Conservation (phyloP, 1,284 basidiomycete genomes). For the Microbotryum saponariae region DNA sequence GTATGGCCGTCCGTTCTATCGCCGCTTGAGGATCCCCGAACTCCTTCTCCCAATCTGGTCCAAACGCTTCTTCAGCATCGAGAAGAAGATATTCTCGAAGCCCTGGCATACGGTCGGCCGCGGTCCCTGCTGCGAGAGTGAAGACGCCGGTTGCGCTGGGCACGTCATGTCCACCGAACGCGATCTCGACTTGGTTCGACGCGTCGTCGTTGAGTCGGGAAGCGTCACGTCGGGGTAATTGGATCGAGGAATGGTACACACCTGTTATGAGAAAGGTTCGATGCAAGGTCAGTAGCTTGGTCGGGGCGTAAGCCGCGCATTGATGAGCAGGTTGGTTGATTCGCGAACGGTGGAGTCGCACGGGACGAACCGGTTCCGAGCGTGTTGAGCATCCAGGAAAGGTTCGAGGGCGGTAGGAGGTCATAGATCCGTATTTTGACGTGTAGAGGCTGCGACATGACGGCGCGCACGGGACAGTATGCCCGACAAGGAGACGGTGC, state of each 20-base stretch:
- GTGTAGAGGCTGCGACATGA: too few species aligned
- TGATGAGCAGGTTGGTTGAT: too few species aligned
- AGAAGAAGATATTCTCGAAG: slow-evolving; percentile 15
- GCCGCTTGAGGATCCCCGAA: background rate
- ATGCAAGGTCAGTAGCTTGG: slow-evolving; percentile 1
- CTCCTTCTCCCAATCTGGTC: slow-evolving; percentile 11
- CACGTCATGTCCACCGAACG: slow-evolving; percentile 27
- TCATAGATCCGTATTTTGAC: too few species aligned
- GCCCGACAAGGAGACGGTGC: too few species aligned
- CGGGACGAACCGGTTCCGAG: too few species aligned
- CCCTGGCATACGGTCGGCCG: slow-evolving; percentile 22
- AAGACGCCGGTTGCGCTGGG: slow-evolving; percentile 16
- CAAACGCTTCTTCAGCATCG: slow-evolving; percentile 17
- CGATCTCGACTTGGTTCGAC: slow-evolving; percentile 13
- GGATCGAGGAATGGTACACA: slow-evolving; percentile 25
- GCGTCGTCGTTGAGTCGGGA: slow-evolving; percentile 15
- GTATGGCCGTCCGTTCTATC: background rate
- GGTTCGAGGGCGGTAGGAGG: too few species aligned
- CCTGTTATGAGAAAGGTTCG: slow-evolving; percentile 11
- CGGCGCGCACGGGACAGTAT: too few species aligned
- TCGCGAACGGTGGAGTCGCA: too few species aligned
- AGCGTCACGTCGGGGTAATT: slow-evolving; percentile 16
- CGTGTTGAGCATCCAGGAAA: too few species aligned
- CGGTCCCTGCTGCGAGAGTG: slow-evolving; percentile 17
- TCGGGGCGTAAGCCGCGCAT: too few species aligned